A percentile compares a stretch with the other conserved stretches of the same genome.
Conservation (phyloP, 2,329 filamentous ascomycete species). For the Ascochyta fabae region DNA sequence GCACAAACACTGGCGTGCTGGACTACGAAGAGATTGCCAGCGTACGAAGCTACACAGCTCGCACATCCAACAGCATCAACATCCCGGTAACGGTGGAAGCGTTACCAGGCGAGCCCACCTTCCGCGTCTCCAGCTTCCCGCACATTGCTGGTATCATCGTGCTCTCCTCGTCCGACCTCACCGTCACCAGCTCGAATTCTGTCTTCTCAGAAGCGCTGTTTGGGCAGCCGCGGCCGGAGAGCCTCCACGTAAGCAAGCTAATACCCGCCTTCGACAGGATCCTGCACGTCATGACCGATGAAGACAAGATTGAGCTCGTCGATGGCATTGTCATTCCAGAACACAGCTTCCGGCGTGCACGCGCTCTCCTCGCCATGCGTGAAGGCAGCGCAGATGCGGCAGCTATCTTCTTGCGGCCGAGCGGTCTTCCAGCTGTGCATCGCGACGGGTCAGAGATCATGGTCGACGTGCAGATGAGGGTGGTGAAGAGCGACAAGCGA, state of each 20-base stretch:
- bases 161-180: constrained; percentile 76
- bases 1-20: constrained; percentile 73
- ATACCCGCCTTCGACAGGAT: constrained; percentile 89
- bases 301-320: constrained; percentile 80
- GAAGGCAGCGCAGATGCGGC: constrained; percentile 79
- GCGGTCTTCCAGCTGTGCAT: constrained; percentile 84
- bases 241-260: constrained; percentile 77
- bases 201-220: constrained; percentile 94
- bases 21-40: constrained; percentile 78
- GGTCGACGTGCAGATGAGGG: constrained; percentile 94
- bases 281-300: constrained; percentile 79
- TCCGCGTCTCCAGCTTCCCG: constrained; percentile 91
- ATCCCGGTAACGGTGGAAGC: constrained; percentile 85
- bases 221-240: constrained; percentile 83
- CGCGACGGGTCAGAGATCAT: constrained; percentile 90
- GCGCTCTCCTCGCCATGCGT: constrained; percentile 80
- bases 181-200: constrained; percentile 90
- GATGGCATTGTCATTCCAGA: constrained; percentile 98
- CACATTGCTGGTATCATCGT: constrained; percentile 98
- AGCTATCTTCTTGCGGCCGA: constrained; percentile 80
- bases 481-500: constrained; percentile 80
- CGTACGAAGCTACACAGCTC: constrained; percentile 82
- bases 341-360: constrained; percentile 89
- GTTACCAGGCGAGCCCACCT: constrained; percentile 69
- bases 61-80: constrained; percentile 76